Evolutionary conservation across 352 stramenopile species (phyloP).

Genomic region (Phytophthora litchii): DNA sequence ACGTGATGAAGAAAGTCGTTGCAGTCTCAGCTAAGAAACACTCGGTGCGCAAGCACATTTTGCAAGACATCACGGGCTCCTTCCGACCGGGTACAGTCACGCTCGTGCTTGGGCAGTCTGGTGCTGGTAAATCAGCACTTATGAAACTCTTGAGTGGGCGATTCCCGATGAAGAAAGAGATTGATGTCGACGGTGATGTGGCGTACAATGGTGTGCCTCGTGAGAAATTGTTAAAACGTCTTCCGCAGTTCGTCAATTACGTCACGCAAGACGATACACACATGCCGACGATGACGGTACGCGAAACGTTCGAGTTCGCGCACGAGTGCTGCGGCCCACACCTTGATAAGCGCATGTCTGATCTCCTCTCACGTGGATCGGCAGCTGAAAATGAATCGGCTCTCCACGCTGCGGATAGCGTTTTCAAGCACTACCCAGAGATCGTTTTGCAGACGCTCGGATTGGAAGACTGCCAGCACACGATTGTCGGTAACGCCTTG

Average conservation of each 20-base stretch:
- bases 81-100: conserved; percentile 18
- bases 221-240: conserved; percentile 9
- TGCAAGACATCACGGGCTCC: conserved; percentile 18
- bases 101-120: conserved; percentile 15
- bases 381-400: conserved; percentile 51
- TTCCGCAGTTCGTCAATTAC: conserved; percentile 27
- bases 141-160: conserved; percentile 22
- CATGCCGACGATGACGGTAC: conserved; percentile 17
- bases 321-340: conserved; percentile 34
- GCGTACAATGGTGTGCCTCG: conserved; percentile 12
- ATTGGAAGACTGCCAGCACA: conserved; percentile 16
- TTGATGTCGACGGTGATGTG: conserved; percentile 16
- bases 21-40: conserved; percentile 45
- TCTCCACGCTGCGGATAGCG: conserved; percentile 34
- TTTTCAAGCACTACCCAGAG: conserved; percentile 60
- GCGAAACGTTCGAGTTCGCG: conserved; percentile 18
- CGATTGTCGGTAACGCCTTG: conserved; percentile 13
- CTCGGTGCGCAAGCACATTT: conserved; percentile 22
- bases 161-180: conserved; percentile 19
- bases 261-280: conserved; percentile 17
- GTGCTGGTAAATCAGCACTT: conserved; percentile 14
- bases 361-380: conserved; percentile 44
- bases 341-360: conserved; percentile 25
- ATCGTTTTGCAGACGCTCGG: conserved; percentile 41
- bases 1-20: conserved; percentile 48